Base-by-base conservation (phyloP, 352 stramenopile species). In the Pythium aristosporum region DNA sequence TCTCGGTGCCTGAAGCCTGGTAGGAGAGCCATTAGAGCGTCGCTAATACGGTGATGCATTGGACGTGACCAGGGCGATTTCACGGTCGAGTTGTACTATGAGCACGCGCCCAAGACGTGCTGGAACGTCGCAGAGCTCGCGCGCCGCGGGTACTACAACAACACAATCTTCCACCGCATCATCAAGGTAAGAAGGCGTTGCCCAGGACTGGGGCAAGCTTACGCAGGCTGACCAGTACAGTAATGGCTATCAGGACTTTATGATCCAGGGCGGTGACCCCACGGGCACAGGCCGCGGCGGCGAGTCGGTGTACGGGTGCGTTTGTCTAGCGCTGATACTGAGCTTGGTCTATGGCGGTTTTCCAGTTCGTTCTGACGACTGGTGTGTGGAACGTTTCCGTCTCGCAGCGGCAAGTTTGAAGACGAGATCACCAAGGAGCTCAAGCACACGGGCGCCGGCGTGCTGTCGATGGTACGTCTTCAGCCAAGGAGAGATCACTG, bases 211-310 rank as follows among this genome's bases (percentile, higher is more conserved):
- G n/a, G n/a, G n/a, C n/a, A n/a, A n/a, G n/a, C n/a, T n/a, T n/a
- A n/a, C n/a, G n/a, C n/a, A n/a, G n/a, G 25, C 25, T 30, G 25
- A 30, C 25, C 25, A 5, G 25, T 30, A 5, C 25, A 5, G 25
- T 30, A 5, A 30, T 30, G 25, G 25, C 3, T 30, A 30, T 21
- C 64, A 92, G 71, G 88, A 97, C 65, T 98, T 98, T 73, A 98
- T 99, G 92, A 97, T 98, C 58, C 96, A 99, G 65, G 96, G 93
- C 12, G 96, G 96, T 51, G 95, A 98, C 67, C 95, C 95, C 0
- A 98, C 94, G 18, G 95, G 93, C 46, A 98, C 94, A 0, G 95
- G 94, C 4, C 71, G 89, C 30, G 94, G 96, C 49, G 94, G 93
- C 42, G 89, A 98, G 61, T 97, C 87, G 16, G 85, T 98, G 52